Percentiles rank a stretch among this genome's conserved stretches.
Conservation (phyloP, 768 basidiomycete species). For the Symmetrospora coprosmae region DNA sequence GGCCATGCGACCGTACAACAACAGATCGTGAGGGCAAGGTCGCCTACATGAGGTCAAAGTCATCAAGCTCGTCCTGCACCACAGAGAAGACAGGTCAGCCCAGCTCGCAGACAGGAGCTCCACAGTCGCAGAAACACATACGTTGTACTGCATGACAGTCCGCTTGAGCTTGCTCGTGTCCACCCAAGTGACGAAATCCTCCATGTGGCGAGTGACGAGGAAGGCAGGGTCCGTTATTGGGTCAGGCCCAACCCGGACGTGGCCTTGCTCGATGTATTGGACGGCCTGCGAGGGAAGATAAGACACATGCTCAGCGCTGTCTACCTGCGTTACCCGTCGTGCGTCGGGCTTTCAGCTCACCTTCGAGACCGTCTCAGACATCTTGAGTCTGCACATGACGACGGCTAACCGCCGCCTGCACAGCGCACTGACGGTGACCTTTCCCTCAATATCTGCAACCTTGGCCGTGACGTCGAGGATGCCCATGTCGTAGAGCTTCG, state of each 20-base stretch:
- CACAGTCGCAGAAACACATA: too few relatives aligned
- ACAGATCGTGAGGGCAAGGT: too few relatives aligned
- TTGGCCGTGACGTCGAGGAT: constrained; percentile 73
- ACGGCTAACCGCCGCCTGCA: constrained; percentile 84
- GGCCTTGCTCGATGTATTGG: constrained; percentile 95
- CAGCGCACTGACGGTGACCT: constrained; percentile 86
- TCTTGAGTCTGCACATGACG: constrained; percentile 75
- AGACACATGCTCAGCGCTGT: background rate
- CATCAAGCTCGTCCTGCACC: too few relatives aligned
- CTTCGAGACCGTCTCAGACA: constrained; percentile 88
- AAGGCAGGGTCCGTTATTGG: constrained; percentile 92
- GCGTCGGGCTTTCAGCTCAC: constrained; percentile 43
- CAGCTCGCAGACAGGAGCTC: too few relatives aligned
- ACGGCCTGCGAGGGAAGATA: constrained; percentile 52
- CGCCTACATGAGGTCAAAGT: too few relatives aligned
- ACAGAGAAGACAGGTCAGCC: too few relatives aligned
- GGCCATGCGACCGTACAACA: too few relatives aligned
- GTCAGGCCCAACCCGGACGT: constrained; percentile 90
- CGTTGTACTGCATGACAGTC: constrained; percentile 89
- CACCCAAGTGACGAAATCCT: constrained; percentile 99
- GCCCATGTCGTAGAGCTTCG: constrained; percentile 95
- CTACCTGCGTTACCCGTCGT: background rate
- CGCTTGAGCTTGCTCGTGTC: constrained; percentile 94
- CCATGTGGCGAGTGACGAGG: constrained; percentile 59
- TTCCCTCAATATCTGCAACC: constrained; percentile 82